Percentiles rank a stretch among this genome's conserved stretches.
Evolutionary conservation across 192 early-diverging fungal species (phyloP).

Genomic region (Gigaspora rosea): DNA sequence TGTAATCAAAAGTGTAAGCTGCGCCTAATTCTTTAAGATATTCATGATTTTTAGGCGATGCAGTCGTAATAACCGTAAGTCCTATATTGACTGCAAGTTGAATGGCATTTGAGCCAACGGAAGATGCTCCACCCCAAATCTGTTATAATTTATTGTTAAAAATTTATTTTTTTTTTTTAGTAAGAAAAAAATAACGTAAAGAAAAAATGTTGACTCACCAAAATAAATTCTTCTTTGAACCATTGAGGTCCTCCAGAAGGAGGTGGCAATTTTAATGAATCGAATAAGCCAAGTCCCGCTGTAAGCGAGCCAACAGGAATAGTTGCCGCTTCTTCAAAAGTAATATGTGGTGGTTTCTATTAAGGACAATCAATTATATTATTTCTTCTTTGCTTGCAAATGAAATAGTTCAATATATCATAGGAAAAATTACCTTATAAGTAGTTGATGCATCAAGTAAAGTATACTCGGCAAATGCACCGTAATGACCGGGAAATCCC

Average conservation of each 20-base stretch:
- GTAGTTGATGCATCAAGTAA: slow-evolving; percentile 35
- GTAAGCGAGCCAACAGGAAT: slow-evolving; percentile 58
- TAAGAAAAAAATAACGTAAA: no score
- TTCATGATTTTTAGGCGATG: slow-evolving; percentile 48
- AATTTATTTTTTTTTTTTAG: no score
- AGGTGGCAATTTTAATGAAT: slow-evolving; percentile 22
- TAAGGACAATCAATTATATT: neutral
- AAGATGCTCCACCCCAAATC: slow-evolving; percentile 58
- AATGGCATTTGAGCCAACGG: slow-evolving; percentile 57
- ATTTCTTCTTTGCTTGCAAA: neutral
- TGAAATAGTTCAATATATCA: neutral
- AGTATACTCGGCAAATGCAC: slow-evolving; percentile 41
- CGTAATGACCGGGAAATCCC: slow-evolving; percentile 32
- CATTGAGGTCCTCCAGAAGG: neutral
- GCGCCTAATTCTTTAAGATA: slow-evolving; percentile 49
- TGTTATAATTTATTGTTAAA: neutral
- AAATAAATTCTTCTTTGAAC: slow-evolving; percentile 14
- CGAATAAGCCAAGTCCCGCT: slow-evolving; percentile 49
- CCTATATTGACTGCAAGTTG: slow-evolving; percentile 33
- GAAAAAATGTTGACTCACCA: slow-evolving; percentile 4
- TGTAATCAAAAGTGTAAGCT: slow-evolving; percentile 53
- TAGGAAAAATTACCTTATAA: neutral
- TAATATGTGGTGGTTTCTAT: slow-evolving; percentile 21
- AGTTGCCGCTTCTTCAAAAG: slow-evolving; percentile 47
- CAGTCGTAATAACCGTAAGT: slow-evolving; percentile 53